Base-by-base conservation (phyloP, 2,329 filamentous ascomycete genomes). In the Aspergillus unguis region DNA sequence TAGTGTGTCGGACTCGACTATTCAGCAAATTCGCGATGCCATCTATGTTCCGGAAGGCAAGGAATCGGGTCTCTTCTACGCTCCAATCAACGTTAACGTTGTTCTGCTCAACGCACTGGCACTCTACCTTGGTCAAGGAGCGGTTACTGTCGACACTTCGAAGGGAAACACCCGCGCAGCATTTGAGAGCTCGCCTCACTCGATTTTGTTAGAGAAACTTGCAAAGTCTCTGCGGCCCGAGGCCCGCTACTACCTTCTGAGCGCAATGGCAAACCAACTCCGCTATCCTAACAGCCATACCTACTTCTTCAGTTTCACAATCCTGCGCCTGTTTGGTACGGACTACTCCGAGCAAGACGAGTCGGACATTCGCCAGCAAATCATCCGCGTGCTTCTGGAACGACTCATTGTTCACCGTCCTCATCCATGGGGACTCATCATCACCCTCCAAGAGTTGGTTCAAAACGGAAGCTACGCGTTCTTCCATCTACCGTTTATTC, bases 401-500 rank as follows among this genome's bases (percentile, higher is more conserved):
- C 85, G 94, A 44, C 78, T 96, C 43, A 83, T 95, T 54, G 88
- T 90, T 25, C 90, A 90, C 70, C 90, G 92, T 75, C 92, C 92
- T 48, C 92, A 97, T 69, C 92, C 95, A 17, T 97, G 92, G 92
- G 95, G 95, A 9, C 77, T 99, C 40, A 86, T 96, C 68, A 86
- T 92, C 57, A 92, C 91, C 33, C 81, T 95, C 56, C 77, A 94
- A 58, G 94, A 97, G 75, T 81, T 99, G 52, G 80, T 95, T 61
- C 95, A 95, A 78, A 96, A 95, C 69, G 86, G 88, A 49, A 89
- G 85, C 67, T 95, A 92, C 71, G 85, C 85, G 66, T 95, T 99
- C 78, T 97, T 95, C 77, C 89, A 94, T 46, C 80, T 96, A 60
- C 88, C 90, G 27, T 96, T 95, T 65, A 88, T 97, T 73, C 95